phyloP scores from a whole-genome alignment of 1,139 yeast species.

The Wickerhamomyces sp. region DNA sequence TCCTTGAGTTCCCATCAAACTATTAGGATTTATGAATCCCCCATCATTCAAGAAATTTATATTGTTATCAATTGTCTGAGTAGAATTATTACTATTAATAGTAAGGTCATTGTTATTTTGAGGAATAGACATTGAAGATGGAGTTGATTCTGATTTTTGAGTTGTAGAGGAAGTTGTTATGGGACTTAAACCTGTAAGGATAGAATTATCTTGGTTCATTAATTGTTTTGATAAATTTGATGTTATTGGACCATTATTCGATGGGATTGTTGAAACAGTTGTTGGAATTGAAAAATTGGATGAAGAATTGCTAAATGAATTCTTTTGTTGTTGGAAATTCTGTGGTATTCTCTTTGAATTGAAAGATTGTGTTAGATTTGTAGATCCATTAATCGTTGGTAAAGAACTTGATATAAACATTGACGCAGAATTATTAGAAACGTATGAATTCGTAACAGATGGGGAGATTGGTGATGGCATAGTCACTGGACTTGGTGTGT shows the following conservation, averaged over 20 bases:
- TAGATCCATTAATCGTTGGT: conserved; percentile 19
- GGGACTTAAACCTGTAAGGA: conserved; percentile 1
- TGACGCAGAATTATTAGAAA: neutral
- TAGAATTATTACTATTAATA: no score
- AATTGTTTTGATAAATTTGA: neutral
- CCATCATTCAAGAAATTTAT: neutral
- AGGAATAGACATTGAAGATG: neutral
- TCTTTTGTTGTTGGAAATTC: conserved; percentile 11
- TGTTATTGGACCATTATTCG: neutral
- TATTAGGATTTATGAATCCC: conserved; percentile 5
- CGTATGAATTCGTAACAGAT: conserved; percentile 6
- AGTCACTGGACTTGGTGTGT: conserved; percentile 21
- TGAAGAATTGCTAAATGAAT: neutral
- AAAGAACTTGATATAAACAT: conserved; percentile 7
- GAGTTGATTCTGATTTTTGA: neutral
- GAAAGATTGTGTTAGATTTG: conserved; percentile 22
- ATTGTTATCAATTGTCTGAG: neutral
- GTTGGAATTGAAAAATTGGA: neutral
- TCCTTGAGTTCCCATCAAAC: neutral
- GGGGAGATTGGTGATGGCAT: conserved; percentile 23
- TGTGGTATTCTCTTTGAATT: conserved; percentile 25
- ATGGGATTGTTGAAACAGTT: no score
- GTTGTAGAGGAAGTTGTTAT: neutral
- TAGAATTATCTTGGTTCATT: neutral
- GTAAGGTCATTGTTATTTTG: no score